Conservation (phyloP, 345 rosid genomes). For the Pistacia vera region DNA sequence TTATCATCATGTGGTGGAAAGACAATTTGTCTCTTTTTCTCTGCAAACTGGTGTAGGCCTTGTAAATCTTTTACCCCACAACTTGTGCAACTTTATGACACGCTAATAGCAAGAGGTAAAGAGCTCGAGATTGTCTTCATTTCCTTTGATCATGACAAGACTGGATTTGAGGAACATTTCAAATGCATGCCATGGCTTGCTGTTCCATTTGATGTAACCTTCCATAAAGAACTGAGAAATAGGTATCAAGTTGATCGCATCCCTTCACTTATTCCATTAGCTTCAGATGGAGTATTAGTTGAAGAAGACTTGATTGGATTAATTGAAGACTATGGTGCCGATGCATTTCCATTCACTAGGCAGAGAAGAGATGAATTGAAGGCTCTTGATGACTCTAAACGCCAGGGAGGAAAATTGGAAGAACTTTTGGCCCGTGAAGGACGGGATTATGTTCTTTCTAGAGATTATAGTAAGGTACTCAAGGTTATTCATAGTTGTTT, state of each 20-base stretch:
- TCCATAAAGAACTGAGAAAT: slow-evolving; percentile 43
- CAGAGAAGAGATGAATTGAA: slow-evolving; percentile 63
- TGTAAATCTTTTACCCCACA: slow-evolving; percentile 65
- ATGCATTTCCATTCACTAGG: slow-evolving; percentile 70
- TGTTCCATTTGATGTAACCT: slow-evolving; percentile 53
- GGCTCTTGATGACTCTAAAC: slow-evolving; percentile 55
- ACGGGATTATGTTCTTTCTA: slow-evolving; percentile 43
- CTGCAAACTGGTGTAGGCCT: slow-evolving; percentile 91
- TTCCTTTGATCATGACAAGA: slow-evolving; percentile 70
- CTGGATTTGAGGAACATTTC: slow-evolving; percentile 61
- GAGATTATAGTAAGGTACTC: slow-evolving; percentile 55
- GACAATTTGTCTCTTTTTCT: slow-evolving; percentile 68
- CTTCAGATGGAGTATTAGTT: slow-evolving; percentile 38
- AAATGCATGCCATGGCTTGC: slow-evolving; percentile 83
- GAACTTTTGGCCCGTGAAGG: slow-evolving; percentile 55
- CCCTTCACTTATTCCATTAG: slow-evolving; percentile 59
- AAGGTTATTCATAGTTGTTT: background rate
- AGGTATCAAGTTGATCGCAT: slow-evolving; percentile 52
- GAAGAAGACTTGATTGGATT: slow-evolving; percentile 63
- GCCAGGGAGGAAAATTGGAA: slow-evolving; percentile 60
- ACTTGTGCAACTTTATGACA: slow-evolving; percentile 57
- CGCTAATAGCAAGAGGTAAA: slow-evolving; percentile 40
- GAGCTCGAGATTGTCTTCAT: slow-evolving; percentile 67
- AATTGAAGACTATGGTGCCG: slow-evolving; percentile 71
- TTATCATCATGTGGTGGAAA: slow-evolving; percentile 51